Evolutionary conservation across 768 basidiomycete genomes (phyloP), one percentile per base, ranked within the genome.

Genomic region (Mycena epipterygia): DNA sequence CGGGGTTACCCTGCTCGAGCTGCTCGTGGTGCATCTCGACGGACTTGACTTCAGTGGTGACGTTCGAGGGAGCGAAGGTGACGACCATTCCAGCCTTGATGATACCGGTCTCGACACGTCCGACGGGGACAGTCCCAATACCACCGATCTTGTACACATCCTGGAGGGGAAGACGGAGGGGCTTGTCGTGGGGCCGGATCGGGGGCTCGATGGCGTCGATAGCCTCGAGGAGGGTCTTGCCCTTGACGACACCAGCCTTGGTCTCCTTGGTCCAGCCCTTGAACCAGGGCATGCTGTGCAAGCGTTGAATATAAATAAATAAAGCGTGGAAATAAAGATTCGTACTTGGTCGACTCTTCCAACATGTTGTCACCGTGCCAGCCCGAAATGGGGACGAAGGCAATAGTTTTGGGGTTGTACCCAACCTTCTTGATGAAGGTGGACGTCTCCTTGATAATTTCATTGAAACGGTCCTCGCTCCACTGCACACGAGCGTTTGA

Each of bases 331-430:
- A 32, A 63, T 51, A 27, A 41, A 67, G 42, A n/a, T n/a, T 82
- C 92, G 57, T 81, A 95, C 95, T 99, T 99, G 86, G 81, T 2
- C 76, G 98, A 98, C 86, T 97, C 95, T 90, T 99, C 97, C 88
- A 99, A 89, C 97, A 99, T 99, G 94, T 99, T 99, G 91, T 99
- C 98, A 81, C 98, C 98, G 89, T 99, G 97, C 98, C 98, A 99
- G 78, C 98, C 98, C 73, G 98, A 99, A 85, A 99, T 99, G 80
- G 98, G 98, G 72, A 99, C 97, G 88, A 99, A 99, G 73, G 97
- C 91, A 75, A 99, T 96, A 65, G 91, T 82, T 91, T 98, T 98
- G 84, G 97, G 97, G 93, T 99, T 98, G 91, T 98, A 99, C 63
- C 97, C 97, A 81, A 98, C 97, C 91, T 98, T 98, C 91, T 97